These are phyloP conservation scores for Climacium dendroides DNA, from an alignment of 225 moss, liverwort and hornwort species.

Conservation along the genomic window DNA sequence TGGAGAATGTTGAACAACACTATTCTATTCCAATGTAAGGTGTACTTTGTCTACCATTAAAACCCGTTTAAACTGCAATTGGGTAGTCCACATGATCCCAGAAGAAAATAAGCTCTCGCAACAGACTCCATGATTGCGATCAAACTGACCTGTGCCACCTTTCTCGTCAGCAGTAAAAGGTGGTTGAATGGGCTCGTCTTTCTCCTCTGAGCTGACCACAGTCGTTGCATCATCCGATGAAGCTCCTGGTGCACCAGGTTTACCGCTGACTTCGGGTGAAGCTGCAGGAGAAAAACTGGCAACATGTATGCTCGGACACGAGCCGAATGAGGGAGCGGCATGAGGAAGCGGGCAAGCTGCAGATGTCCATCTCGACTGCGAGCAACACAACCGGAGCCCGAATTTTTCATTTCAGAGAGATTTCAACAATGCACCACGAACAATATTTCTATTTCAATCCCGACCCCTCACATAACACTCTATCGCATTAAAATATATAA, in stretches of 20 bases:
- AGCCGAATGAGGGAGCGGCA: conserved; percentile 12
- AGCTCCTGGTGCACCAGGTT: conserved; percentile 26
- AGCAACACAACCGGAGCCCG: background rate
- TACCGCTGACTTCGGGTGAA: conserved; percentile 33
- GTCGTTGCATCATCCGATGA: conserved; percentile 16
- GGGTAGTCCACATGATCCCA: background rate
- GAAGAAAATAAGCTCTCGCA: background rate
- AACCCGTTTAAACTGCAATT: background rate
- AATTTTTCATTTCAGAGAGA: background rate
- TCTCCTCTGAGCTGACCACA: conserved; percentile 32
- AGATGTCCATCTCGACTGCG: conserved; percentile 42
- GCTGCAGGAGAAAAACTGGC: conserved; percentile 26
- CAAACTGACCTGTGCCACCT: conserved; percentile 40
- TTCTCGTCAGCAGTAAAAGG: conserved; percentile 33
- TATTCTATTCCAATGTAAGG: background rate
- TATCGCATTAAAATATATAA: background rate
- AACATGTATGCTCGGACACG: conserved; percentile 11
- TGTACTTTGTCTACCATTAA: background rate
- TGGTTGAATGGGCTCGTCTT: conserved; percentile 51
- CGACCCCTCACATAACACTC: background rate
- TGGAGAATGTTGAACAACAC: background rate
- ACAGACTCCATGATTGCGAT: background rate
- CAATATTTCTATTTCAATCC: background rate
- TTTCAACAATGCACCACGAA: background rate
- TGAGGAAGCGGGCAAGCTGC: conserved; percentile 35